phyloP scores from a whole-genome alignment of 345 rosid genomes.

The Microthlaspi erraticum region DNA sequence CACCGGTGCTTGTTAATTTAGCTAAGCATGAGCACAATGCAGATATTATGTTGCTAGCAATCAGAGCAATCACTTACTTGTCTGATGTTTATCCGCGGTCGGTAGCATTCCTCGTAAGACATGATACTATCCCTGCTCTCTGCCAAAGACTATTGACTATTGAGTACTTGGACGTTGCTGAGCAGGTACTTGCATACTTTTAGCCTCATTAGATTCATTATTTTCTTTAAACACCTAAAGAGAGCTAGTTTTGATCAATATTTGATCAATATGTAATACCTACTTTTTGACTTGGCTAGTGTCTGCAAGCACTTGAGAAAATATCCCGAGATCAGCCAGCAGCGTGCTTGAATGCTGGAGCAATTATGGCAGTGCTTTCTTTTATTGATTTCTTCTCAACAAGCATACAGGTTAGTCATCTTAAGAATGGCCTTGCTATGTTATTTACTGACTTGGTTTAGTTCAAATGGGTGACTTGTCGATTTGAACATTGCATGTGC shows the following conservation, averaged over 20 bases:
- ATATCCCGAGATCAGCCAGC: conserved; percentile 87
- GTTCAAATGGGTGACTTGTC: conserved; percentile 15
- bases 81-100: conserved; percentile 91
- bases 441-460: conserved; percentile 23
- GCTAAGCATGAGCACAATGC: conserved; percentile 67
- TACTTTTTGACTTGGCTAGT: conserved; percentile 49
- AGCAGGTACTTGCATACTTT: conserved; percentile 60
- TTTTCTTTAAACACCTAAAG: not conserved
- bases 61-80: conserved; percentile 87
- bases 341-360: conserved; percentile 89
- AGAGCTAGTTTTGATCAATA: conserved; percentile 23
- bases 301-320: conserved; percentile 98
- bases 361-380: conserved; percentile 80
- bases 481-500: conserved; percentile 28
- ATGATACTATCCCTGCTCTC: conserved; percentile 81
- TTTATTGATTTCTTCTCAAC: conserved; percentile 87
- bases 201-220: not conserved
- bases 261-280: not conserved
- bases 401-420: conserved; percentile 72
- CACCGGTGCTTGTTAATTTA: conserved; percentile 78
- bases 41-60: conserved; percentile 75
- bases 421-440: not conserved
- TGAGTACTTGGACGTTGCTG: conserved; percentile 95
- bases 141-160: conserved; percentile 75
- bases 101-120: conserved; percentile 68